These are phyloP conservation scores for Bidens hawaiensis DNA, from an alignment of 140 eudicot genomes.

Conservation along the genomic window DNA sequence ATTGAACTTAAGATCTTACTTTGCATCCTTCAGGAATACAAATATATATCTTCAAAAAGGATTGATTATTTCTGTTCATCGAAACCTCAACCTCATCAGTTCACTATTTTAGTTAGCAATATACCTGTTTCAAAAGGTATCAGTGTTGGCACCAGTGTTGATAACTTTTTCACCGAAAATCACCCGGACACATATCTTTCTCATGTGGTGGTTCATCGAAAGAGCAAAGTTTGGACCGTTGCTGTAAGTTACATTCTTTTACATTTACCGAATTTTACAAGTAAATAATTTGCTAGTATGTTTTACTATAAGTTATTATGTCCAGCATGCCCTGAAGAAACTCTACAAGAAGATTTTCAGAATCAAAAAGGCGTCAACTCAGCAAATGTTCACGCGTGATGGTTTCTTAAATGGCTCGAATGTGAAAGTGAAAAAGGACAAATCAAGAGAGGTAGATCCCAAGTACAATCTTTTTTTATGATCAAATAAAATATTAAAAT, in stretches of 20 bases:
- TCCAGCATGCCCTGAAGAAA: slow-evolving; percentile 43
- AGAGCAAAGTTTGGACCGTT: slow-evolving; percentile 36
- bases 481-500: neutral
- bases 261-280: neutral
- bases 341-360: slow-evolving; percentile 25
- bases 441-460: slow-evolving; percentile 41
- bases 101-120: slow-evolving; percentile 52
- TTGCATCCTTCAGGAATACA: slow-evolving; percentile 49
- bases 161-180: slow-evolving; percentile 46
- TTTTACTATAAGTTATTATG: neutral
- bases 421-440: slow-evolving; percentile 34
- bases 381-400: slow-evolving; percentile 20
- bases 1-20: slow-evolving; percentile 13
- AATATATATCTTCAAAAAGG: slow-evolving; percentile 48
- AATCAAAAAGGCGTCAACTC: slow-evolving; percentile 16
- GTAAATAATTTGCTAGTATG: neutral
- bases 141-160: slow-evolving; percentile 44
- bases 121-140: slow-evolving; percentile 47
- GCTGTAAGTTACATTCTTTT: slow-evolving; percentile 33
- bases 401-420: slow-evolving; percentile 24
- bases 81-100: slow-evolving; percentile 56
- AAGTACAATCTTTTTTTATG: slow-evolving; percentile 8
- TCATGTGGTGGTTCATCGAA: slow-evolving; percentile 51
- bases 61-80: slow-evolving; percentile 44
- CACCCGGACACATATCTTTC: slow-evolving; percentile 60